A percentile compares a stretch with the other conserved stretches of the same genome.
These are phyloP conservation scores for Hirschioporus abietinus DNA, from an alignment of 768 basidiomycete genomes.

Conservation along the genomic window DNA sequence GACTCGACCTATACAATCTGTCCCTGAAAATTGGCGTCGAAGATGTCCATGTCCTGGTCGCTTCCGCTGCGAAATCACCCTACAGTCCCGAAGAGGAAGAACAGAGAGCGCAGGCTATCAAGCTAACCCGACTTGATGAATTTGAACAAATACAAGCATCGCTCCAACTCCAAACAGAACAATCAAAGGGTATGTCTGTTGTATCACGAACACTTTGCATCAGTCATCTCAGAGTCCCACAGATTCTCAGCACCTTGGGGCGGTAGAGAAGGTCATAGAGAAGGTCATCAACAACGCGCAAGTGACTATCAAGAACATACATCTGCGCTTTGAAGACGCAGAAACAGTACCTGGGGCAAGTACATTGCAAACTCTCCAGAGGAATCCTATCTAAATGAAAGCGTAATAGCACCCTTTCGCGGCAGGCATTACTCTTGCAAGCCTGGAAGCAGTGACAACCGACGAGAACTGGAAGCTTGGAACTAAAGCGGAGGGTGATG, in stretches of 20 bases:
- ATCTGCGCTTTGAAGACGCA: conserved; percentile 94
- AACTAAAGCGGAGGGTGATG: conserved; percentile 87
- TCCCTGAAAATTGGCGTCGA: conserved; percentile 90
- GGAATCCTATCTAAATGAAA: conserved; percentile 5
- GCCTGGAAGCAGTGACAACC: conserved; percentile 86
- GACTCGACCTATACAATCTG: conserved; percentile 84
- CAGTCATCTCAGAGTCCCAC: conserved; percentile 1
- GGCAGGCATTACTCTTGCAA: conserved; percentile 80
- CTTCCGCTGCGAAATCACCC: conserved; percentile 66
- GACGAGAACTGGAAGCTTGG: conserved; percentile 76
- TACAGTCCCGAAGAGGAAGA: conserved; percentile 84
- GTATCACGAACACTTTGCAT: neutral
- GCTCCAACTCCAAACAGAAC: neutral
- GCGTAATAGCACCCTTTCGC: conserved; percentile 82
- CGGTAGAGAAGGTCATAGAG: conserved; percentile 74
- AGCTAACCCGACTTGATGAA: conserved; percentile 82
- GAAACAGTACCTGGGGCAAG: conserved; percentile 88
- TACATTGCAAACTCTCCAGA: conserved; percentile 8
- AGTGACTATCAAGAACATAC: conserved; percentile 92
- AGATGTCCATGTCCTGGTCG: conserved; percentile 91
- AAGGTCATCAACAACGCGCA: conserved; percentile 96
- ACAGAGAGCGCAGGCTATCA: conserved; percentile 71
- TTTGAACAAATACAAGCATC: conserved; percentile 52
- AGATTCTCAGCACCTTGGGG: conserved; percentile 70
- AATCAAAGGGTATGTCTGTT: neutral